phyloP scores from a whole-genome alignment of 1,284 basidiomycete genomes.

The Ceratobasidium sp. region DNA sequence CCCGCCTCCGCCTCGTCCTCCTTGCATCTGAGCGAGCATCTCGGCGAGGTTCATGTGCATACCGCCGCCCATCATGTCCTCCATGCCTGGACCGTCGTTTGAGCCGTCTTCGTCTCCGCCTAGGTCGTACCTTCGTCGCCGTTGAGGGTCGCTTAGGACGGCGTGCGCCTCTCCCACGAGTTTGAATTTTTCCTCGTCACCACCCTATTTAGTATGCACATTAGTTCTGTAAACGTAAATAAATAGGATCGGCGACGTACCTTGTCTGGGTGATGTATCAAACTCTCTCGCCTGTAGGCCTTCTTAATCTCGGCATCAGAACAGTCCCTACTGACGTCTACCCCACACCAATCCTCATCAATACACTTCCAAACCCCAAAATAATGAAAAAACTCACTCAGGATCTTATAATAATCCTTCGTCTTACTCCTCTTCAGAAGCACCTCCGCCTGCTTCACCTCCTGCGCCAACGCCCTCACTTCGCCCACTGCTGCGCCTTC shows the following conservation, averaged over 20 bases:
- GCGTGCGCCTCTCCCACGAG: constrained; percentile 81
- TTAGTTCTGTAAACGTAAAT: constrained; percentile 10
- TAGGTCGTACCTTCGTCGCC: constrained; percentile 78
- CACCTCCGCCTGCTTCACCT: constrained; percentile 82
- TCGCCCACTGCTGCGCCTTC: constrained; percentile 74
- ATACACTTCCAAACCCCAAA: constrained; percentile 60
- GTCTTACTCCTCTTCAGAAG: constrained; percentile 85
- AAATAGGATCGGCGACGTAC: constrained; percentile 55
- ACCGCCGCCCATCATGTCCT: constrained; percentile 59
- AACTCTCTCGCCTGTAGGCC: constrained; percentile 78
- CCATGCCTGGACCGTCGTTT: constrained; percentile 61
- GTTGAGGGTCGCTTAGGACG: constrained; percentile 78
- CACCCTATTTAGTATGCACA: constrained; percentile 60
- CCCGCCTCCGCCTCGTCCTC: constrained; percentile 54
- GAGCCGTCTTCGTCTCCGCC: constrained; percentile 80
- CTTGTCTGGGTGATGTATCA: constrained; percentile 89
- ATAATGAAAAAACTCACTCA: constrained; percentile 42
- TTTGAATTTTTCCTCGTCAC: constrained; percentile 78
- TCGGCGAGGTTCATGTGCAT: constrained; percentile 65
- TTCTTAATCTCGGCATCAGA: constrained; percentile 82
- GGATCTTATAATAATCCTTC: constrained; percentile 80
- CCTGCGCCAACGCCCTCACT: constrained; percentile 70
- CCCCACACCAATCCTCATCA: background rate
- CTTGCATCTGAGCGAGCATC: constrained; percentile 71
- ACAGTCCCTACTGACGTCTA: constrained; percentile 68